These are phyloP conservation scores for Cerioporus squamosus DNA, from an alignment of 1,284 basidiomycete species.

Conservation along the genomic window DNA sequence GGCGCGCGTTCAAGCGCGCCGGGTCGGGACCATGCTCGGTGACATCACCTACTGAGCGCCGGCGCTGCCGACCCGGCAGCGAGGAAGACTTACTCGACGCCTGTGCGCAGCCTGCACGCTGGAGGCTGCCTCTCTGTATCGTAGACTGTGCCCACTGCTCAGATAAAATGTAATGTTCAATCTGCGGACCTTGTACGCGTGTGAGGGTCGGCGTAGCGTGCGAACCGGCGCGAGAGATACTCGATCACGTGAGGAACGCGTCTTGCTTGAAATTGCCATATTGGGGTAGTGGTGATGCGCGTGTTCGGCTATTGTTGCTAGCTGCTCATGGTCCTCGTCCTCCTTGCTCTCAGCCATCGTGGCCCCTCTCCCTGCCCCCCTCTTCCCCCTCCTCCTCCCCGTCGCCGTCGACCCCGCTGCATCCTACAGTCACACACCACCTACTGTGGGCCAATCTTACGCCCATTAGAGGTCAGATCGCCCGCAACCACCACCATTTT, in stretches of 20 bases:
- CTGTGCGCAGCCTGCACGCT: too few relatives aligned
- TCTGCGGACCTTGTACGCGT: not conserved
- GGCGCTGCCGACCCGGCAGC: too few relatives aligned
- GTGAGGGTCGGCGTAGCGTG: constrained; percentile 14
- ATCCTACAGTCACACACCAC: not conserved
- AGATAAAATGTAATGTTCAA: not conserved
- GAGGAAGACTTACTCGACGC: too few relatives aligned
- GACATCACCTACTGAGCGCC: not conserved
- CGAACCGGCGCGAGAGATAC: constrained; percentile 16
- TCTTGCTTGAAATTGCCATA: constrained; percentile 26
- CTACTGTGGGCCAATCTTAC: not conserved
- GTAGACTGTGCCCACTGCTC: not conserved
- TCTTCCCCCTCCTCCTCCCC: constrained; percentile 7
- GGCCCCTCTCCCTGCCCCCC: constrained; percentile 12
- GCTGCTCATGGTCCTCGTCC: constrained; percentile 2
- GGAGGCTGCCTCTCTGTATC: too few relatives aligned
- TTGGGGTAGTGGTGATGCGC: constrained; percentile 21
- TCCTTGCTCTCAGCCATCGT: constrained; percentile 14
- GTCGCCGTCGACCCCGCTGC: not conserved
- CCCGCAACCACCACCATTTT: constrained; percentile 1
- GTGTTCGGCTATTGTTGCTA: constrained; percentile 14
- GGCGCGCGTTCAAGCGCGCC: too few relatives aligned
- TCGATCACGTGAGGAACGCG: constrained; percentile 33
- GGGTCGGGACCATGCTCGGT: too few relatives aligned
- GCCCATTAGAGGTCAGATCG: constrained; percentile 9